A percentile compares a stretch with the other conserved stretches of the same genome.
Evolutionary conservation across 306 rosid species (phyloP).

Genomic region (Fagus sylvatica): DNA sequence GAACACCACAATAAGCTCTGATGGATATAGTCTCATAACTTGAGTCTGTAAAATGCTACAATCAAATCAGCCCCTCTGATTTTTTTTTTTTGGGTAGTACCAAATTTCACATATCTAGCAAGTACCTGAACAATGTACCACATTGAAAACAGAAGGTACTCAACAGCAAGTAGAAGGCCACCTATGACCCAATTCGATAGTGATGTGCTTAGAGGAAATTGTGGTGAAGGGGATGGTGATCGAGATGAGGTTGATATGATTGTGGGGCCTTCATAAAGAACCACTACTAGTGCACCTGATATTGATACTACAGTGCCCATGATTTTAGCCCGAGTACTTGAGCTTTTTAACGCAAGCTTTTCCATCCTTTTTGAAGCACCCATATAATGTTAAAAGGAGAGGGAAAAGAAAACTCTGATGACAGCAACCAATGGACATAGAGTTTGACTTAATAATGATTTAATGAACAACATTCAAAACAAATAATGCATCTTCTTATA

Average conservation of each 20-base stretch:
- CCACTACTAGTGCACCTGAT: constrained; percentile 50
- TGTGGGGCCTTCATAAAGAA: constrained; percentile 52
- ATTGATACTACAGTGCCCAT: constrained; percentile 45
- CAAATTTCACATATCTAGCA: background rate
- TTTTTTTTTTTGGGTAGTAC: background rate
- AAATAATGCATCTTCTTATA: background rate
- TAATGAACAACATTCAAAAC: background rate
- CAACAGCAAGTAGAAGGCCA: constrained; percentile 37
- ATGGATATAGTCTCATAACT: constrained; percentile 29
- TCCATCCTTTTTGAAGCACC: constrained; percentile 46
- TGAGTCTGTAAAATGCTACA: constrained; percentile 17
- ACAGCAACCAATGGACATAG: background rate
- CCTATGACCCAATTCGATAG: constrained; percentile 46
- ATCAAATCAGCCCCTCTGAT: background rate
- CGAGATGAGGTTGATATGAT: constrained; percentile 21
- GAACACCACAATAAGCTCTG: constrained; percentile 23
- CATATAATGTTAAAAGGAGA: background rate
- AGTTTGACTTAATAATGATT: background rate
- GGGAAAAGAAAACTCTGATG: background rate
- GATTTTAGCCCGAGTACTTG: constrained; percentile 50
- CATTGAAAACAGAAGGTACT: constrained; percentile 31
- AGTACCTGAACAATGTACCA: constrained; percentile 55
- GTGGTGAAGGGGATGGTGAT: background rate
- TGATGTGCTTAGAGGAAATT: constrained; percentile 22
- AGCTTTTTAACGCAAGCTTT: constrained; percentile 35